Base-by-base conservation (phyloP, 1,284 basidiomycete species). In the Cutaneotrichosporon sp. region DNA sequence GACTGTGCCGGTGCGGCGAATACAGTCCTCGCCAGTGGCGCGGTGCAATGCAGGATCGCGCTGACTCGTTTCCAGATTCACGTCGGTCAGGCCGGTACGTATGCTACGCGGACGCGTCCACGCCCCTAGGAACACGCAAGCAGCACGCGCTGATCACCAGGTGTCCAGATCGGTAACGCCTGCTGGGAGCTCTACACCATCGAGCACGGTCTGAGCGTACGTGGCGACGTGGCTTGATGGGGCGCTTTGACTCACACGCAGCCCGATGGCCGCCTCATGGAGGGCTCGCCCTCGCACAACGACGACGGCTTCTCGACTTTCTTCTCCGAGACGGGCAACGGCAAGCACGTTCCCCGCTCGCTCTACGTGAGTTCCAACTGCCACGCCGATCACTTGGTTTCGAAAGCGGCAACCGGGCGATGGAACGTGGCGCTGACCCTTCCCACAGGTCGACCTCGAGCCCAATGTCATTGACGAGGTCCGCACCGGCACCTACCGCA, bases 161-260 rank as follows among this genome's bases (percentile, higher is more conserved):
- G 82, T 80, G 80, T 81, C 62, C 81, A 82, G 73, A 95, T 97
- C 76, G 92, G 93, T 81, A 96, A 96, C 79, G 92, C 92, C 79
- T 95, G 92, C 84, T 95, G 95, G 96, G 95, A 97, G 83, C 87
- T 99, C 70, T 99, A 99, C 85, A 97, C 94, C 72, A 87, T 96
- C 75, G 97, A 99, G 84, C 97, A 99, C 82, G 95, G 95, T 78
- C 86, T 99, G 72, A 92, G 89, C 82, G 92, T 95, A 75, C 80
- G 89, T 86, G 59, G 47, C 60, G 65, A 65, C 60, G 64, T 61
- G 63, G 60, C 60, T 21, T 34, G 42, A 46, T 46, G 8, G 18
- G 51, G 30, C 52, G 60, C 60, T 57, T 70, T 73, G 61, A 69
- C 63, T 40, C 60, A 53, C 56, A 61, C 60, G 30, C 72, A 95